phyloP scores from a whole-genome alignment of 2,329 filamentous ascomycete genomes.

The Claviceps monticola region DNA sequence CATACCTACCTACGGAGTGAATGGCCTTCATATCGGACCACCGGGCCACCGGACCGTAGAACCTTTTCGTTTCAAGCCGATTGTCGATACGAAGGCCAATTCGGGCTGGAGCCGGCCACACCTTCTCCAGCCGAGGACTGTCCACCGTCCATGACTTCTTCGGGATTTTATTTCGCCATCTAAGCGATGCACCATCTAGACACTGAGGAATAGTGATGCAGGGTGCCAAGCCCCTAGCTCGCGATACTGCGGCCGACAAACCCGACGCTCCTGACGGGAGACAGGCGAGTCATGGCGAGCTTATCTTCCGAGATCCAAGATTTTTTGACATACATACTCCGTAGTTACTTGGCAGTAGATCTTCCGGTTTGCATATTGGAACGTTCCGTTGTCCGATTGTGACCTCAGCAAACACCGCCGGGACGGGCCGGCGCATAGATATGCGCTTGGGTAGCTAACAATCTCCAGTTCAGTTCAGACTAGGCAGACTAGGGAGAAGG shows the following conservation, averaged over 20 bases:
- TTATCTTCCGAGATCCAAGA: slow-evolving; percentile 27
- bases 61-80: slow-evolving; percentile 6
- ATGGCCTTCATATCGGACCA: neutral
- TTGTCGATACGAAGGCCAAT: slow-evolving; percentile 17
- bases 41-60: slow-evolving; percentile 12
- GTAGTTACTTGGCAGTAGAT: slow-evolving; percentile 17
- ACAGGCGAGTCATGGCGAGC: slow-evolving; percentile 10
- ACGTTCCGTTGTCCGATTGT: slow-evolving; percentile 25
- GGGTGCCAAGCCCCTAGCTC: neutral
- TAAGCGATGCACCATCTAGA: slow-evolving; percentile 31
- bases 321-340: slow-evolving; percentile 8
- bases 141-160: slow-evolving; percentile 32
- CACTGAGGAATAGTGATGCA: neutral
- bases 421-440: slow-evolving; percentile 24
- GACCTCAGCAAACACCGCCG: slow-evolving; percentile 10
- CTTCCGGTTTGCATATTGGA: slow-evolving; percentile 32
- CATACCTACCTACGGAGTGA: too few species aligned
- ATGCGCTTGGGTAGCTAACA: neutral
- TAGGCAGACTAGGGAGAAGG: slow-evolving; percentile 17
- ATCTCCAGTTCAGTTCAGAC: slow-evolving; percentile 18
- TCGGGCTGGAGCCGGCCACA: slow-evolving; percentile 29
- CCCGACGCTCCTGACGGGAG: slow-evolving; percentile 18
- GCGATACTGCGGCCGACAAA: neutral
- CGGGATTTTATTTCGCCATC: slow-evolving; percentile 45
- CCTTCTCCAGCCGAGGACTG: slow-evolving; percentile 47